Evolutionary conservation across 2,329 filamentous ascomycete genomes (phyloP).

Genomic region (Fusarium oxysporum): DNA sequence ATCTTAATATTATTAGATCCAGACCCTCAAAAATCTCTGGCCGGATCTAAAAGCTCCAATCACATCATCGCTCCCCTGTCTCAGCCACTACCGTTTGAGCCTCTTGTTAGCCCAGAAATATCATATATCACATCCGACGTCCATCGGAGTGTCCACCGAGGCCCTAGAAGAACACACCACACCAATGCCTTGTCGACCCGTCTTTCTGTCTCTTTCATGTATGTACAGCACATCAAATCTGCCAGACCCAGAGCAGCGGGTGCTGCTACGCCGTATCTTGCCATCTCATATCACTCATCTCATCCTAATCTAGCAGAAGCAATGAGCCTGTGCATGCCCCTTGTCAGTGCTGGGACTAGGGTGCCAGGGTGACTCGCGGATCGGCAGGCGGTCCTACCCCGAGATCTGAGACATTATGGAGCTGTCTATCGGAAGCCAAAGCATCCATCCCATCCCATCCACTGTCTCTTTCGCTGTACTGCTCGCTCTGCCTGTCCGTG

Average conservation of each 20-base stretch:
- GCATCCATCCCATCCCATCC: neutral
- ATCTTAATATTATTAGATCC: conserved; percentile 3
- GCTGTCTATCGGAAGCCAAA: neutral
- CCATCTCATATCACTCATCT: neutral
- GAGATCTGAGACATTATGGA: conserved; percentile 40
- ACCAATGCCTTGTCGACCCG: neutral
- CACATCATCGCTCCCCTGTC: neutral
- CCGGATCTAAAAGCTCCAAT: neutral
- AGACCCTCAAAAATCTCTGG: neutral
- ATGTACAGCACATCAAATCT: neutral
- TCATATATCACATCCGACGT: conserved; percentile 36
- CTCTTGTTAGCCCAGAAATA: neutral
- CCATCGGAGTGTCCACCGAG: conserved; percentile 2
- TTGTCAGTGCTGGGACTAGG: neutral
- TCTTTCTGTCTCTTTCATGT: neutral
- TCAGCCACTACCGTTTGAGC: conserved; percentile 28
- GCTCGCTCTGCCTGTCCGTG: conserved; percentile 7
- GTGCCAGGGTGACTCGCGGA: conserved; percentile 18
- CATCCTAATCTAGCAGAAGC: conserved; percentile 16
- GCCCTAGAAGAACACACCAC: neutral
- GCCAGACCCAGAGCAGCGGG: conserved; percentile 25
- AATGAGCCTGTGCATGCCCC: neutral
- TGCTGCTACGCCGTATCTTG: conserved; percentile 9
- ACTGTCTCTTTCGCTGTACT: neutral
- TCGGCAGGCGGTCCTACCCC: conserved; percentile 21